A percentile compares a stretch with the other conserved stretches of the same genome.
Conservation (phyloP, 129 eudicot genomes). For the Flaveria trinervia region DNA sequence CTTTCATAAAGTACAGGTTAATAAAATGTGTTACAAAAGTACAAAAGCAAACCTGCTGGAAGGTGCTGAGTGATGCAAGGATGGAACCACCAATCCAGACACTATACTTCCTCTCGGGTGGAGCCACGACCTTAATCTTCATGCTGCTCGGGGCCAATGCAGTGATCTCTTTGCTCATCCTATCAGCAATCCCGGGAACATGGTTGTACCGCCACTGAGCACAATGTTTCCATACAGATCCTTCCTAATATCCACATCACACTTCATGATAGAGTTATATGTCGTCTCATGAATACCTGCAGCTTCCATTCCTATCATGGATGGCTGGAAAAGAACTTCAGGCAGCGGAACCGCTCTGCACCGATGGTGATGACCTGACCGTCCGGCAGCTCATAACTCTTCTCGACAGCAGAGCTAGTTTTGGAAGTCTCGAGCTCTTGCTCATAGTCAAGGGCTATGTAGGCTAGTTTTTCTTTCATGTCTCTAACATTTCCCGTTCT, state of each 20-base stretch:
- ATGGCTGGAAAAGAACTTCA: slow-evolving; percentile 46
- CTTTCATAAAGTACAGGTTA: background rate
- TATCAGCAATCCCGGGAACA: slow-evolving; percentile 14
- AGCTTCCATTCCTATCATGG: slow-evolving; percentile 66
- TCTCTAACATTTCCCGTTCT: slow-evolving; percentile 16
- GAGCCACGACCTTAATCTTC: slow-evolving; percentile 19
- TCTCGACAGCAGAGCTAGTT: slow-evolving; percentile 16
- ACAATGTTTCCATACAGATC: slow-evolving; percentile 18
- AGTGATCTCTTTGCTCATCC: slow-evolving; percentile 14
- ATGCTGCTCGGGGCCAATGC: slow-evolving; percentile 19
- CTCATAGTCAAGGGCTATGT: slow-evolving; percentile 17
- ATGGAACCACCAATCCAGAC: slow-evolving; percentile 21
- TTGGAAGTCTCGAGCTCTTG: slow-evolving; percentile 23
- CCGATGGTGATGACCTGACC: slow-evolving; percentile 22
- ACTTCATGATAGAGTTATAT: slow-evolving; percentile 59
- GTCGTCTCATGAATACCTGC: slow-evolving; percentile 64
- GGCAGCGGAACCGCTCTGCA: slow-evolving; percentile 21
- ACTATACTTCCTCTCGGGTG: slow-evolving; percentile 19
- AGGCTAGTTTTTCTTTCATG: slow-evolving; percentile 19
- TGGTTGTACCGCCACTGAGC: slow-evolving; percentile 6
- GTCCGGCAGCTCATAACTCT: slow-evolving; percentile 10
- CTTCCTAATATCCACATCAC: slow-evolving; percentile 40
- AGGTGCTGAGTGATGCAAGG: slow-evolving; percentile 20
- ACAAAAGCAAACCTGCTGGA: slow-evolving; percentile 15
- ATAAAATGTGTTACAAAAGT: background rate